phyloP scores from a whole-genome alignment of 192 early-diverging fungal species.

The Coemansia sp. region DNA sequence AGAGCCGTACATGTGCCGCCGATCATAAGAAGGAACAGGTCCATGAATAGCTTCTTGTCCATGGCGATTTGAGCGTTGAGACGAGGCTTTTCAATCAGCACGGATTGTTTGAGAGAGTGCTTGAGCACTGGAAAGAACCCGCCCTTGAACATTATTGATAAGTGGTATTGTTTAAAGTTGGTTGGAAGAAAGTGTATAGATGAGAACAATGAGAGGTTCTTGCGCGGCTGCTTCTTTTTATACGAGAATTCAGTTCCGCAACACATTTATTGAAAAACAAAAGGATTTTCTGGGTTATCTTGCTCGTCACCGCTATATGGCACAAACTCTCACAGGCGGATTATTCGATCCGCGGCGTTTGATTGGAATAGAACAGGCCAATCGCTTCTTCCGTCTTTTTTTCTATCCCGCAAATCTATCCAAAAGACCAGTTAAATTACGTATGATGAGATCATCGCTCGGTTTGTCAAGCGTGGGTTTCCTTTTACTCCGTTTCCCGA shows the following conservation, averaged over 20 bases:
- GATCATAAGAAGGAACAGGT: conserved; percentile 46
- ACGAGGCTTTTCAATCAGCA: conserved; percentile 45
- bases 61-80: conserved; percentile 32
- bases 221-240: too few species aligned
- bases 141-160: conserved; percentile 30
- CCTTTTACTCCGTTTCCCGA: too few species aligned
- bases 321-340: too few species aligned
- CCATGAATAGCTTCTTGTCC: conserved; percentile 48
- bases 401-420: background rate
- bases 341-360: background rate
- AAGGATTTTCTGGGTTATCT: too few species aligned
- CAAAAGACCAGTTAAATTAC: background rate
- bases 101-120: conserved; percentile 39
- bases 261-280: too few species aligned
- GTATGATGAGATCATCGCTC: background rate
- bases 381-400: background rate
- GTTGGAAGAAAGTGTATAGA: background rate
- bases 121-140: conserved; percentile 38
- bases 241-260: too few species aligned
- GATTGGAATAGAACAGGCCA: too few species aligned
- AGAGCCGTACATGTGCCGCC: conserved; percentile 36
- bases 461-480: too few species aligned
- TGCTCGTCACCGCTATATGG: too few species aligned
- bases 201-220: background rate
- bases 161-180: background rate